Base-by-base conservation (phyloP, 345 rosid genomes). In the Iberis pinnata region DNA sequence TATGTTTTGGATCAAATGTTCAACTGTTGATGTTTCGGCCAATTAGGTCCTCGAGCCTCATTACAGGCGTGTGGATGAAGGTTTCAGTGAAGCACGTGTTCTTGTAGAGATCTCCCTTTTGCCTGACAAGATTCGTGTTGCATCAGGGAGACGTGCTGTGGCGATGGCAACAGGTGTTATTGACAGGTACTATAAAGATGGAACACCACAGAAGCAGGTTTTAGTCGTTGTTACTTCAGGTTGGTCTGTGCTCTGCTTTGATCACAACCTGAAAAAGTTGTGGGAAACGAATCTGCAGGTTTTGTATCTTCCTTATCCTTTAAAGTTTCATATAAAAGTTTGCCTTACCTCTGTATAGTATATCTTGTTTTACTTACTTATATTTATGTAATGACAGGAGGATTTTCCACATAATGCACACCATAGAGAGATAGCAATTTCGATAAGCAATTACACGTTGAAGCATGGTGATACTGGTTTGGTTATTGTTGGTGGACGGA, bases 241-340 rank as follows among this genome's bases (percentile, higher is more conserved):
- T 38, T 88, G 97, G 97, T 75, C 75, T 6, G 99, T 93, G 9
- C 82, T 88, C 80, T 93, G 99, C 75, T 93, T 79, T 51, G 97
- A 93, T 81, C 99, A 93, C 56, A 93, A 88, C 75, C 78, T 88
- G 12, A 82, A 86, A 2, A 93, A 88, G 78, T 79, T 93, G 3
- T 93, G 96, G 99, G 99, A 93, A 64, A 72, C 67, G 36, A 86
- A 78, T 76, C 73, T 88, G 60, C 99, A 93, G 99, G 99, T 88
- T 24, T 3, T 42, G 12, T 55, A 31, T 39, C 53, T 7, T 12
- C 52, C 24, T 12, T 17, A 53, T 14, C 25, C 18, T 19, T 26
- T 27, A 11, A 16, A 3, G 31, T 52, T 38, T 18, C 8, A 4
- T 6, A 8, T 47, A 33, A 12, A 36, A 24, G 9, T 42, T 11